Percentiles rank a stretch among this genome's conserved stretches.
phyloP scores from a whole-genome alignment of 2,329 filamentous ascomycete species.

The Aureobasidium namibiae region DNA sequence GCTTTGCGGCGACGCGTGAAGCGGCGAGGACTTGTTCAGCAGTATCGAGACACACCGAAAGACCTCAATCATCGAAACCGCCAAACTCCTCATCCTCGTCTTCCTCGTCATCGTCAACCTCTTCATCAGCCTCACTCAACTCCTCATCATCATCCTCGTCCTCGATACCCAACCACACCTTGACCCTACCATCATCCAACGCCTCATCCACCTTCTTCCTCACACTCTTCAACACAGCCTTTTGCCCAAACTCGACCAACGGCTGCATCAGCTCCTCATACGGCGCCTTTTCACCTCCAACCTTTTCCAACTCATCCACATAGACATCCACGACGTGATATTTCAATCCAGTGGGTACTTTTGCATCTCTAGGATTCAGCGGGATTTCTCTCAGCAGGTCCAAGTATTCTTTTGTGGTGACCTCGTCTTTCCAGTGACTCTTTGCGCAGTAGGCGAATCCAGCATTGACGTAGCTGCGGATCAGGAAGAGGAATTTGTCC shows the following conservation, averaged over 20 bases:
- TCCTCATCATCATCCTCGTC: slow-evolving; percentile 25
- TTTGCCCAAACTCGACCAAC: slow-evolving; percentile 47
- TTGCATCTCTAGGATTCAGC: slow-evolving; percentile 39
- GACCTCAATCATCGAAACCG: slow-evolving; percentile 57
- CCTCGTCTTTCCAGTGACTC: slow-evolving; percentile 28
- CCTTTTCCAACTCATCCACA: slow-evolving; percentile 78
- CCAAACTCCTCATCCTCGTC: slow-evolving; percentile 54
- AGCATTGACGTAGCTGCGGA: slow-evolving; percentile 69
- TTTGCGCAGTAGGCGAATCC: slow-evolving; percentile 48
- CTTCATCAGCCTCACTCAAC: slow-evolving; percentile 32
- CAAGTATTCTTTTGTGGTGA: slow-evolving; percentile 36
- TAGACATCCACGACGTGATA: slow-evolving; percentile 87
- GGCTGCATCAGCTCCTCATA: slow-evolving; percentile 46
- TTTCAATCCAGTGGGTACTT: slow-evolving; percentile 72
- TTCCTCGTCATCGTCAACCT: slow-evolving; percentile 26
- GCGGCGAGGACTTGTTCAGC: neutral
- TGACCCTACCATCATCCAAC: slow-evolving; percentile 65
- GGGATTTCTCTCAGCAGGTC: slow-evolving; percentile 39
- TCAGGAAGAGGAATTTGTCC: slow-evolving; percentile 87
- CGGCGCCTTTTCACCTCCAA: slow-evolving; percentile 47
- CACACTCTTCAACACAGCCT: slow-evolving; percentile 61
- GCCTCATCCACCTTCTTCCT: slow-evolving; percentile 61
- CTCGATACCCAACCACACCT: slow-evolving; percentile 48
- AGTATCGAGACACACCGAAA: neutral
- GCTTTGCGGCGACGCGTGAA: neutral